Evolutionary conservation across 306 rosid species (phyloP).

Genomic region (Cicer bijugum): DNA sequence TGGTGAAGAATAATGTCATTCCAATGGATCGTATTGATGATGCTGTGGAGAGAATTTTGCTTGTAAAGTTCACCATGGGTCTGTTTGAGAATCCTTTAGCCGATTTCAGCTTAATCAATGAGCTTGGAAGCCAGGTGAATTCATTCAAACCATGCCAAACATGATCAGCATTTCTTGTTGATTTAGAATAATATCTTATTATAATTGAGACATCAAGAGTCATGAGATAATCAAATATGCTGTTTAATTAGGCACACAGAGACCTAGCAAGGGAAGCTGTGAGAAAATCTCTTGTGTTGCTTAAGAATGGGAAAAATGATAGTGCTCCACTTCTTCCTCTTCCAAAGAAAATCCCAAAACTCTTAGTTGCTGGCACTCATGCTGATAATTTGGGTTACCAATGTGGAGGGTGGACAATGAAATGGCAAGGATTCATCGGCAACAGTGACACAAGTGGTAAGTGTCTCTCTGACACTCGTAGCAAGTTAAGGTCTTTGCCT

Average conservation of each 20-base stretch:
- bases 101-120: slow-evolving; percentile 82
- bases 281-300: slow-evolving; percentile 84
- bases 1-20: slow-evolving; percentile 73
- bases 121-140: slow-evolving; percentile 92
- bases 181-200: slow-evolving; percentile 37
- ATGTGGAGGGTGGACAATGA: slow-evolving; percentile 98
- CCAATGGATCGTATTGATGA: slow-evolving; percentile 90
- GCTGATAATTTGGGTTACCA: slow-evolving; percentile 97
- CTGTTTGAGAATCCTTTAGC: slow-evolving; percentile 89
- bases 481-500: slow-evolving; percentile 1
- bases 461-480: slow-evolving; percentile 42
- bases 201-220: slow-evolving; percentile 26
- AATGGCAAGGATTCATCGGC: slow-evolving; percentile 93
- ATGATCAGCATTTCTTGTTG: slow-evolving; percentile 15
- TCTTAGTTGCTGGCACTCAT: slow-evolving; percentile 85
- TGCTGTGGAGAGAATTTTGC: slow-evolving; percentile 84
- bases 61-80: slow-evolving; percentile 89
- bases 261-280: slow-evolving; percentile 96
- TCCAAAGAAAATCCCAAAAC: slow-evolving; percentile 66
- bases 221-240: slow-evolving; percentile 32
- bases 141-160: slow-evolving; percentile 34
- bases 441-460: slow-evolving; percentile 77
- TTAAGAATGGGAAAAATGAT: slow-evolving; percentile 84
- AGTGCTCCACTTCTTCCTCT: slow-evolving; percentile 78
- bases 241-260: slow-evolving; percentile 71